These are phyloP conservation scores for Debaryomyces coudertii DNA, from an alignment of 1,139 yeast genomes.

Conservation along the genomic window DNA sequence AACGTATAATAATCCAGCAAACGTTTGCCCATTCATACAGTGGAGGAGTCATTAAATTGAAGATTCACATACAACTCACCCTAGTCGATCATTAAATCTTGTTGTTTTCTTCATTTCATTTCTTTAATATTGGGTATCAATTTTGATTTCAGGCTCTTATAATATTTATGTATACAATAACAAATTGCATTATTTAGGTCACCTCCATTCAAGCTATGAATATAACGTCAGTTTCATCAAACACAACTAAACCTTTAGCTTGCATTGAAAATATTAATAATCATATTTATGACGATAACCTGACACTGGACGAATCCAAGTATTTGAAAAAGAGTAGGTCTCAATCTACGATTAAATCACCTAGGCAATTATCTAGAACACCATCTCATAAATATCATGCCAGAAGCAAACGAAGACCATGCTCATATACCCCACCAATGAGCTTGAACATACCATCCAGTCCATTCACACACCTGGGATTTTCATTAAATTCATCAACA, in stretches of 20 bases:
- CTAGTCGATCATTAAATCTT: constrained; percentile 28
- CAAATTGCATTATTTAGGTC: neutral
- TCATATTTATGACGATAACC: constrained; percentile 24
- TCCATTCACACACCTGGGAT: constrained; percentile 18
- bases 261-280: constrained; percentile 23
- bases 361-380: constrained; percentile 11
- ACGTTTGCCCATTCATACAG: neutral
- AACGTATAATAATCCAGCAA: neutral
- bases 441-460: constrained; percentile 5
- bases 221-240: constrained; percentile 16
- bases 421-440: neutral
- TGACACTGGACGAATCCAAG: neutral
- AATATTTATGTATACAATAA: constrained; percentile 1
- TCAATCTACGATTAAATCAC: constrained; percentile 6
- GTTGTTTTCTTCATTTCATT: constrained; percentile 7
- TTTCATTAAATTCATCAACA: constrained; percentile 20
- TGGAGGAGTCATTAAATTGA: constrained; percentile 16
- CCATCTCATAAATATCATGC: constrained; percentile 15
- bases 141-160: neutral
- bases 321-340: constrained; percentile 11
- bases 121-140: constrained; percentile 2
- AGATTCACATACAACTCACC: constrained; percentile 26
- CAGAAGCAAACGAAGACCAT: constrained; percentile 16
- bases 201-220: constrained; percentile 14
- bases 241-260: constrained; percentile 32